Evolutionary conservation across 1,139 yeast genomes (phyloP).

Genomic region (Tardiomyces depauwii): DNA sequence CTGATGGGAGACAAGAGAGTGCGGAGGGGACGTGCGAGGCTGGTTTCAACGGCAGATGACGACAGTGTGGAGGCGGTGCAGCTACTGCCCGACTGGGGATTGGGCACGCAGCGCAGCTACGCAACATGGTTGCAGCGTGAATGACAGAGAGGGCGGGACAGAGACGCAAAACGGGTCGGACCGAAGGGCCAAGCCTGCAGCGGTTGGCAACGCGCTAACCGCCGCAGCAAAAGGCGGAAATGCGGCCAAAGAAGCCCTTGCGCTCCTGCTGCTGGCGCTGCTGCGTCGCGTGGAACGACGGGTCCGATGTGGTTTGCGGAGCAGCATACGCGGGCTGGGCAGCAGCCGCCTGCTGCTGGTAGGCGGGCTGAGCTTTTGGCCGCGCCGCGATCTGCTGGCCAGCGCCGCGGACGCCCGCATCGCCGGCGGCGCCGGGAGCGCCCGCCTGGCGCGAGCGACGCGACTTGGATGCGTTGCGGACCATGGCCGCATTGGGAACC

Average conservation of each 20-base stretch:
- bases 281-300: slow-evolving; percentile 4
- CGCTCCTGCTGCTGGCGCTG: slow-evolving; percentile 13
- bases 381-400: slow-evolving; percentile 3
- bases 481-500: slow-evolving; percentile 22
- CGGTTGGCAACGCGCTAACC: background rate
- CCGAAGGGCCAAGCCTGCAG: background rate
- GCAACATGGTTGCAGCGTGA: too few species aligned
- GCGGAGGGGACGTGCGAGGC: too few species aligned
- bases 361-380: slow-evolving; percentile 3
- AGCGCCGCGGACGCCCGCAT: slow-evolving; percentile 1
- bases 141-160: too few species aligned
- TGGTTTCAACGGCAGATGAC: too few species aligned
- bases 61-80: too few species aligned
- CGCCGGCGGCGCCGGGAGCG: slow-evolving; percentile 4
- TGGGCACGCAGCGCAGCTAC: too few species aligned
- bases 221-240: slow-evolving; percentile 21
- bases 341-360: slow-evolving; percentile 3
- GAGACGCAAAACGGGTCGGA: background rate
- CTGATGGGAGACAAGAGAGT: too few species aligned
- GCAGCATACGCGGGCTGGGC: slow-evolving; percentile 5
- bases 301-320: slow-evolving; percentile 1
- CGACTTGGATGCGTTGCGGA: slow-evolving; percentile 23
- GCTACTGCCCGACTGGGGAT: too few species aligned
- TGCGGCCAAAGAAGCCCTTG: slow-evolving; percentile 22
- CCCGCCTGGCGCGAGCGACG: slow-evolving; percentile 14